Evolutionary conservation across 176 grass and related monocot genomes (phyloP).

Genomic region (Carex parvula): DNA sequence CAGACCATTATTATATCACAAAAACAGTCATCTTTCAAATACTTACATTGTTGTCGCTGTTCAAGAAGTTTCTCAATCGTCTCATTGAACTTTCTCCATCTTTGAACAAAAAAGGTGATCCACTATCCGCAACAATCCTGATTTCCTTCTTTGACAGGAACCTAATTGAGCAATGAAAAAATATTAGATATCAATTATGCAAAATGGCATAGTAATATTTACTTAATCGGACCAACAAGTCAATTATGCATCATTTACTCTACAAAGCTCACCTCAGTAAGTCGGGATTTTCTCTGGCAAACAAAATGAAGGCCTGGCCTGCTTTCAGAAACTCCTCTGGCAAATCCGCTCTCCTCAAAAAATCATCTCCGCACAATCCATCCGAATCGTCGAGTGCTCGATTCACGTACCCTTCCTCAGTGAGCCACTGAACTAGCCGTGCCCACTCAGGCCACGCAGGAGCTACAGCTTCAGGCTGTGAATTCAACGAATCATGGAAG

Average conservation of each 20-base stretch:
- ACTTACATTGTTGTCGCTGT: slow-evolving; percentile 45
- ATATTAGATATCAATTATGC: background rate
- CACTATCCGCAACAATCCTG: slow-evolving; percentile 57
- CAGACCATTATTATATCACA: background rate
- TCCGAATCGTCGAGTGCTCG: slow-evolving; percentile 12
- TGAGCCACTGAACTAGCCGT: slow-evolving; percentile 53
- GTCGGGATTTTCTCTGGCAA: slow-evolving; percentile 62
- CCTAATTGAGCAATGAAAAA: slow-evolving; percentile 28
- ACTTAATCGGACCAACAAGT: background rate
- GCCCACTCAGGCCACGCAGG: slow-evolving; percentile 58
- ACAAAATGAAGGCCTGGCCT: slow-evolving; percentile 51
- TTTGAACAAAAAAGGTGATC: slow-evolving; percentile 58
- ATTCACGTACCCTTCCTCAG: slow-evolving; percentile 36
- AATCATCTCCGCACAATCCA: slow-evolving; percentile 13
- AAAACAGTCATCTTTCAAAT: background rate
- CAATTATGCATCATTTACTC: background rate
- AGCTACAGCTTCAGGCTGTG: background rate
- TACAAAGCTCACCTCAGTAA: slow-evolving; percentile 56
- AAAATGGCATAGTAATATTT: background rate
- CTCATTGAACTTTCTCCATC: slow-evolving; percentile 51
- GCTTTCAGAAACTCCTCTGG: slow-evolving; percentile 38
- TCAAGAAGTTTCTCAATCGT: slow-evolving; percentile 54
- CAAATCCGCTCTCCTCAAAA: slow-evolving; percentile 25
- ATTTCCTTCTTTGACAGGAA: slow-evolving; percentile 62
- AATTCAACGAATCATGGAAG: slow-evolving; percentile 18